phyloP scores from a whole-genome alignment of 2,329 filamentous ascomycete species.

The Clathrospora elynae region DNA sequence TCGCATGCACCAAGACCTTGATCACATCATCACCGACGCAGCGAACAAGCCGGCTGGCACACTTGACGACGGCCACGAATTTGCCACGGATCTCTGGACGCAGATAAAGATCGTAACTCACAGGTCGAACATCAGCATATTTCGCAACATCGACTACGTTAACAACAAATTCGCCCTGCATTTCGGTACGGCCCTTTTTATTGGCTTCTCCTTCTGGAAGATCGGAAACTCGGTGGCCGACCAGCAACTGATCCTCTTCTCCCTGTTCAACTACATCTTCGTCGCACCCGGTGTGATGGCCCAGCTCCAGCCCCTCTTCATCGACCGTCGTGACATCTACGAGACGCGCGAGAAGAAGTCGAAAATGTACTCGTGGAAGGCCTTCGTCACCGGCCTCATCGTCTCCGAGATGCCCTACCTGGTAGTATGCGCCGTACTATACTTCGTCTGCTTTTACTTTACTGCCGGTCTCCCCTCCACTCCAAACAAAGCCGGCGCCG shows the following conservation, averaged over 20 bases:
- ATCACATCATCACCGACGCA: slow-evolving; percentile 46
- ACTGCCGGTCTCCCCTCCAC: slow-evolving; percentile 37
- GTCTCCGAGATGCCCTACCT: slow-evolving; percentile 72
- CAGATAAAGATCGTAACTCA: slow-evolving; percentile 32
- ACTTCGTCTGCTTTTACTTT: slow-evolving; percentile 72
- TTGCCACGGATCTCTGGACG: slow-evolving; percentile 30
- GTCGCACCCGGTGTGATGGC: slow-evolving; percentile 49
- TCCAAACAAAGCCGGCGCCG: slow-evolving; percentile 61
- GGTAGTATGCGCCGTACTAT: slow-evolving; percentile 63
- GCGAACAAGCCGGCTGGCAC: slow-evolving; percentile 46
- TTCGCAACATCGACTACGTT: slow-evolving; percentile 33
- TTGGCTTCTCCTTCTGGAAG: slow-evolving; percentile 37
- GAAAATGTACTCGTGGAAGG: slow-evolving; percentile 75
- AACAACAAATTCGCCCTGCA: slow-evolving; percentile 37
- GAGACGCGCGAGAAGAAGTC: slow-evolving; percentile 65
- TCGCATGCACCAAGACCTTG: slow-evolving; percentile 45
- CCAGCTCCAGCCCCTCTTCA: slow-evolving; percentile 53
- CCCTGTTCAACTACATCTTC: slow-evolving; percentile 58
- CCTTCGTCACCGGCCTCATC: slow-evolving; percentile 71
- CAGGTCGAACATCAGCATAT: slow-evolving; percentile 30
- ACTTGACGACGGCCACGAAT: slow-evolving; percentile 49
- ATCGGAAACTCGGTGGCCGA: slow-evolving; percentile 41
- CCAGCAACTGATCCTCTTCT: slow-evolving; percentile 52
- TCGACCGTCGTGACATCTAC: slow-evolving; percentile 55
- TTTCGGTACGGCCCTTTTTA: slow-evolving; percentile 31